These are phyloP conservation scores for Xylaria acuta DNA, from an alignment of 495 filamentous ascomycete species.

Conservation along the genomic window DNA sequence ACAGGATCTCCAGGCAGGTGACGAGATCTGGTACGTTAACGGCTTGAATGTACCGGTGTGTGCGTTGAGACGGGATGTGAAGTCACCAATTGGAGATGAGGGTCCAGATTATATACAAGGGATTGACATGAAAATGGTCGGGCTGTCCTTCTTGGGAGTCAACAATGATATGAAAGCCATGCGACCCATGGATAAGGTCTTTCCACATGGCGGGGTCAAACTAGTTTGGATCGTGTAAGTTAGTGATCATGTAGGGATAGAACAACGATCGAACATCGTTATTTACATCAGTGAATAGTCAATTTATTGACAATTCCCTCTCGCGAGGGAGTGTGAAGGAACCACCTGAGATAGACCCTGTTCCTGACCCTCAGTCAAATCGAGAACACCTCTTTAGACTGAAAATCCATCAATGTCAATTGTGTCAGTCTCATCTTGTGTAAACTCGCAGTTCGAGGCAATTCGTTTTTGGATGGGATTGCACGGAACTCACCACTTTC, in stretches of 20 bases:
- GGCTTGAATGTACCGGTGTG: constrained; percentile 11
- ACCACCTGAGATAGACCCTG: too few relatives aligned
- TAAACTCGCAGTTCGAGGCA: too few relatives aligned
- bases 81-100: not conserved
- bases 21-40: constrained; percentile 10
- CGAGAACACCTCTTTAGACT: too few relatives aligned
- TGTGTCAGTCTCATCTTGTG: too few relatives aligned
- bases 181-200: not conserved
- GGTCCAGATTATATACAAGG: too few relatives aligned
- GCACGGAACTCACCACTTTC: too few relatives aligned
- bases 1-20: not conserved
- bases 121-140: not conserved
- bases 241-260: not conserved
- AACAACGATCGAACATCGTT: not conserved
- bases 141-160: constrained; percentile 9
- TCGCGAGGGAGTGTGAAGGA: too few relatives aligned
- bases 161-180: constrained; percentile 6
- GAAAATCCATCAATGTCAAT: too few relatives aligned
- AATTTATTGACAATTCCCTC: not conserved
- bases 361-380: too few relatives aligned
- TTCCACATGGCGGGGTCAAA: not conserved
- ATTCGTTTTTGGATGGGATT: too few relatives aligned
- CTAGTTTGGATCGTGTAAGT: not conserved
- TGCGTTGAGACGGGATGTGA: not conserved
- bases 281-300: not conserved